Conservation (phyloP, 768 basidiomycete genomes). For the Naganishia vaughanmartiniae region DNA sequence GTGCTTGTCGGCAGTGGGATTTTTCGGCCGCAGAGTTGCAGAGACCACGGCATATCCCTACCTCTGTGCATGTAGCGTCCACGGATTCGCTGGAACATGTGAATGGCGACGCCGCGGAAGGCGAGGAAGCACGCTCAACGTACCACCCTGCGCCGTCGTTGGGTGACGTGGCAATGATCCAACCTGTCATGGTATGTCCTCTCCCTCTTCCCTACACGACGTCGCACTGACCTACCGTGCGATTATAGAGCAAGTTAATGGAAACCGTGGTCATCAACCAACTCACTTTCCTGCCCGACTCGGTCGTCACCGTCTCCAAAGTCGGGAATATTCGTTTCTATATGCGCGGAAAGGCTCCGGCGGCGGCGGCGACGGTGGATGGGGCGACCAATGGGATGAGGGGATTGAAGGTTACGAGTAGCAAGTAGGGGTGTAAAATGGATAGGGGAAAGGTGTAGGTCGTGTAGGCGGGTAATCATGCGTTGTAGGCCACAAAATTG, state of each 20-base stretch:
- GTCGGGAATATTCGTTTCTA: slow-evolving; percentile 73
- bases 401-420: not conserved
- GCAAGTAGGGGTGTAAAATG: not conserved
- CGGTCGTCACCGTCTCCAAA: slow-evolving; percentile 74
- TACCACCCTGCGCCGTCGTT: slow-evolving; percentile 88
- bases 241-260: slow-evolving; percentile 69
- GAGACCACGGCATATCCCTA: slow-evolving; percentile 65
- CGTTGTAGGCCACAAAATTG: not conserved
- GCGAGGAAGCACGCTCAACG: slow-evolving; percentile 27
- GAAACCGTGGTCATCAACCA: slow-evolving; percentile 75
- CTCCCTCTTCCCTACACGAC: slow-evolving; percentile 7
- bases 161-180: slow-evolving; percentile 83
- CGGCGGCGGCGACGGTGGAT: not conserved
- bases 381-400: not conserved
- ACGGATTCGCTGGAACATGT: slow-evolving; percentile 65
- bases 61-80: slow-evolving; percentile 68
- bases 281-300: slow-evolving; percentile 73
- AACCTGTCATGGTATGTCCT: slow-evolving; percentile 74
- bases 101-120: slow-evolving; percentile 53
- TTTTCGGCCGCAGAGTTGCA: slow-evolving; percentile 89
- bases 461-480: slow-evolving; percentile 1
- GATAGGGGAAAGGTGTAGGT: not conserved
- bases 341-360: slow-evolving; percentile 3
- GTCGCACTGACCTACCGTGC: slow-evolving; percentile 4
- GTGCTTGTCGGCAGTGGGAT: slow-evolving; percentile 67